phyloP scores from a whole-genome alignment of 257 asterid species.

The Scutellaria galericulata region DNA sequence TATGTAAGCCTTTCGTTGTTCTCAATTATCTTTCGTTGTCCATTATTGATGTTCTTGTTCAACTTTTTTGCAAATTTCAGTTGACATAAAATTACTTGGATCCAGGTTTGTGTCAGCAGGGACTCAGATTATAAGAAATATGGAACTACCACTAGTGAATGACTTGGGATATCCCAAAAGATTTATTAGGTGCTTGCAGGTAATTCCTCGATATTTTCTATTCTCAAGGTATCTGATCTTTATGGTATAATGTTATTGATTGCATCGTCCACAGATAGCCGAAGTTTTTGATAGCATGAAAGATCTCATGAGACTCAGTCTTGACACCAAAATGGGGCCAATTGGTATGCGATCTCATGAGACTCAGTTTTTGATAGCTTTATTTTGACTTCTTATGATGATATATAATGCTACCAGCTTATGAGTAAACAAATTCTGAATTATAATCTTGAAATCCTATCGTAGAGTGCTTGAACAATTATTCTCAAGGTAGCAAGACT shows the following conservation, averaged over 20 bases:
- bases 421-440: background rate
- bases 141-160: slow-evolving; percentile 60
- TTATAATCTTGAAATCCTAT: slow-evolving; percentile 5
- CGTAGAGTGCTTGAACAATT: slow-evolving; percentile 55
- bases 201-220: slow-evolving; percentile 22
- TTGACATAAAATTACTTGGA: background rate
- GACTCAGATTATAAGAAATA: slow-evolving; percentile 38
- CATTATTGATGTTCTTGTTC: background rate
- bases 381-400: background rate
- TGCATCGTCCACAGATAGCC: slow-evolving; percentile 48
- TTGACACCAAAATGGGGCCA: slow-evolving; percentile 50
- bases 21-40: background rate
- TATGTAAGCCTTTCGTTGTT: slow-evolving; percentile 39
- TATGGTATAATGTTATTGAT: slow-evolving; percentile 12
- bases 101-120: slow-evolving; percentile 50
- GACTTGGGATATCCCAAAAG: slow-evolving; percentile 69
- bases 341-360: slow-evolving; percentile 52
- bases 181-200: slow-evolving; percentile 72
- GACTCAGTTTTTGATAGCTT: too few relatives aligned
- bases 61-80: background rate
- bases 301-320: slow-evolving; percentile 58
- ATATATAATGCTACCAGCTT: too few relatives aligned
- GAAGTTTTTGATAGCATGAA: slow-evolving; percentile 64
- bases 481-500: slow-evolving; percentile 32
- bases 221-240: background rate